Evolutionary conservation across 768 basidiomycete genomes (phyloP).

Genomic region (Pleurotus giganteus): DNA sequence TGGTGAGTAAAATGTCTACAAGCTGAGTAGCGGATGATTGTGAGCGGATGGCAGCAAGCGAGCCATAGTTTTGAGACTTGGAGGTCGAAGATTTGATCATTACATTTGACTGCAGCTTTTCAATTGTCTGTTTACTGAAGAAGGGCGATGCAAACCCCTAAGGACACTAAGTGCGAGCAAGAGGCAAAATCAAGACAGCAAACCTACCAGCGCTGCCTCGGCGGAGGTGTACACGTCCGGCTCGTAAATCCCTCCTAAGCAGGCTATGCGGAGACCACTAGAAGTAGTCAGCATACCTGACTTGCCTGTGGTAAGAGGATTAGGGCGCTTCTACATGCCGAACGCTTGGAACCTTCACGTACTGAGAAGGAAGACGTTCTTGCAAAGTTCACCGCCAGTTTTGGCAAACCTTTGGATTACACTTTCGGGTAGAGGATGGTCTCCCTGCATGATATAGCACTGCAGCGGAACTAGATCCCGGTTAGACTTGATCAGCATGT

Average conservation of each 20-base stretch:
- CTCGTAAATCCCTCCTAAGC: conserved; percentile 78
- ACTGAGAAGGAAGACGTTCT: conserved; percentile 87
- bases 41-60: conserved; percentile 67
- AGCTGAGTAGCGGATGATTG: conserved; percentile 59
- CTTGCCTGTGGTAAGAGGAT: conserved; percentile 53
- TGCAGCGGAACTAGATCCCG: conserved; percentile 68
- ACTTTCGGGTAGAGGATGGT: conserved; percentile 64
- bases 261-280: conserved; percentile 80
- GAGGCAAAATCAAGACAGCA: not conserved
- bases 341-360: conserved; percentile 26
- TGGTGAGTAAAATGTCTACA: conserved; percentile 79
- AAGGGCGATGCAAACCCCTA: conserved; percentile 79
- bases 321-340: conserved; percentile 6
- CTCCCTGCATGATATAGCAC: conserved; percentile 92
- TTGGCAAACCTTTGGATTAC: conserved; percentile 75
- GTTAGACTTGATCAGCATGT: conserved; percentile 14
- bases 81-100: conserved; percentile 48
- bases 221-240: conserved; percentile 53
- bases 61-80: conserved; percentile 45
- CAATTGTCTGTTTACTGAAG: conserved; percentile 67
- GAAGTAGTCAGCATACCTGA: conserved; percentile 78
- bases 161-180: conserved; percentile 3
- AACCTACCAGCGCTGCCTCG: conserved; percentile 63
- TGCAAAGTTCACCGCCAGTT: conserved; percentile 76
- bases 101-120: conserved; percentile 71